Conservation (phyloP, 2,329 filamentous ascomycete genomes). For the Trichothecium roseum region DNA sequence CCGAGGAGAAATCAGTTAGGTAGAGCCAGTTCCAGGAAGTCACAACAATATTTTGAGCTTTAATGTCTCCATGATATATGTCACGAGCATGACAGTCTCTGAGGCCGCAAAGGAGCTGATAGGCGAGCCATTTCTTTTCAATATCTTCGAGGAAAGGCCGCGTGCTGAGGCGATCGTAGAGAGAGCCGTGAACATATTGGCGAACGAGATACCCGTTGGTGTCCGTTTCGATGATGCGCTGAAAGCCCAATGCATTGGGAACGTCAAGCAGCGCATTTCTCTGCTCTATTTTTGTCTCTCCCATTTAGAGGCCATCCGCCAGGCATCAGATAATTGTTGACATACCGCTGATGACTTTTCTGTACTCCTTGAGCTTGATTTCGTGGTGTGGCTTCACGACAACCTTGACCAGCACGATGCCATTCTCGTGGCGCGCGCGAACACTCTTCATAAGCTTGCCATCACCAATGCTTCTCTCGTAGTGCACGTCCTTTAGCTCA, state of each 20-base stretch:
- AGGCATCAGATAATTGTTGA: not conserved
- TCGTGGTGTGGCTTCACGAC: conserved; percentile 84
- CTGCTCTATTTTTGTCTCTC: conserved; percentile 62
- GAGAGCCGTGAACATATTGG: conserved; percentile 90
- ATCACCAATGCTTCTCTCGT: conserved; percentile 85
- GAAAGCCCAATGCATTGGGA: conserved; percentile 83
- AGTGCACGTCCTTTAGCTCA: conserved; percentile 80
- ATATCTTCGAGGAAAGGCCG: conserved; percentile 94
- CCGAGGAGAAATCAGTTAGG: conserved; percentile 90
- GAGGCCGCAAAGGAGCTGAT: conserved; percentile 85
- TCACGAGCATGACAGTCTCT: conserved; percentile 84
- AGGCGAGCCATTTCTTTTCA: conserved; percentile 97
- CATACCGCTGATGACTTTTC: conserved; percentile 64
- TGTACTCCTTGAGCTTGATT: conserved; percentile 72
- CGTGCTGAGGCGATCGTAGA: conserved; percentile 95
- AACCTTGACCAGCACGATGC: conserved; percentile 86
- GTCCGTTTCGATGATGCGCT: conserved; percentile 83
- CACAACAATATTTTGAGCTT: conserved; percentile 92
- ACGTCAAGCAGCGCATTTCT: conserved; percentile 69
- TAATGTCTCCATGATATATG: conserved; percentile 95
- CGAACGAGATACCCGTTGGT: conserved; percentile 88
- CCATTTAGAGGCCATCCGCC: not conserved
- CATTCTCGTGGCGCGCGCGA: conserved; percentile 79
- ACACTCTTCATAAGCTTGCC: conserved; percentile 97
- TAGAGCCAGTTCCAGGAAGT: conserved; percentile 99